A percentile compares a stretch with the other conserved stretches of the same genome.
Conservation (phyloP, 208 protist species). For the Trypanosoma grayi region DNA sequence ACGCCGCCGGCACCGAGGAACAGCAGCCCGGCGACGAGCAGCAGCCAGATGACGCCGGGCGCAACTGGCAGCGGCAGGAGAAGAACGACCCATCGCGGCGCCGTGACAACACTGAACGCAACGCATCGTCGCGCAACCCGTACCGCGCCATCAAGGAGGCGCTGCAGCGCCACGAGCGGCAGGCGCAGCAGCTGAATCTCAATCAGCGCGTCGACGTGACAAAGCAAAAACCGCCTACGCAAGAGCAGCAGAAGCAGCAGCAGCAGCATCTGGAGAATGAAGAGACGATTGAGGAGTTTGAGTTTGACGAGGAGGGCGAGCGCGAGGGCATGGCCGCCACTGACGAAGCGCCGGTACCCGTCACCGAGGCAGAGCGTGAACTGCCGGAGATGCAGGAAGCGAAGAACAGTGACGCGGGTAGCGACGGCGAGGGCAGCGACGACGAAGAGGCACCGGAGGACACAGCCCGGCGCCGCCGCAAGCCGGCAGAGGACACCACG, state of each 20-base stretch:
- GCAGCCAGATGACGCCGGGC: constrained; percentile 77
- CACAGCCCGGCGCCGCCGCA: constrained; percentile 19
- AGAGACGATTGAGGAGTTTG: constrained; percentile 38
- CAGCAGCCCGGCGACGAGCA: constrained; percentile 74
- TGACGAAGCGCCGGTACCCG: constrained; percentile 36
- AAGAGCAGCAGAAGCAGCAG: constrained; percentile 33
- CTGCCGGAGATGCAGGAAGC: constrained; percentile 24
- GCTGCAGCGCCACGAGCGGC: constrained; percentile 73
- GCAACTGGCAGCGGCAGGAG: constrained; percentile 82
- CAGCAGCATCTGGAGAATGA: constrained; percentile 47
- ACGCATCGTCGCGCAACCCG: constrained; percentile 65
- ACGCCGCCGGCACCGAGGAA: constrained; percentile 47
- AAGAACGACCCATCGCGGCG: constrained; percentile 65
- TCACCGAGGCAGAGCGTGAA: constrained; percentile 42
- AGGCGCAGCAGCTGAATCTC: constrained; percentile 80
- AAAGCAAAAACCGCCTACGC: constrained; percentile 45
- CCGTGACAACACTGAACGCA: constrained; percentile 73
- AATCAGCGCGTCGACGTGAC: constrained; percentile 73
- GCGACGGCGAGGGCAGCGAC: constrained; percentile 24
- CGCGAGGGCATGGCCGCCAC: constrained; percentile 60
- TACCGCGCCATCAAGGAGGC: constrained; percentile 88
- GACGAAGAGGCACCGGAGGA: constrained; percentile 23
- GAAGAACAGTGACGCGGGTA: constrained; percentile 24
- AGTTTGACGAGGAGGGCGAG: constrained; percentile 36
- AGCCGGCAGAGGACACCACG: constrained; percentile 4